Conservation (phyloP, 495 filamentous ascomycete genomes). For the Letharia lupina region DNA sequence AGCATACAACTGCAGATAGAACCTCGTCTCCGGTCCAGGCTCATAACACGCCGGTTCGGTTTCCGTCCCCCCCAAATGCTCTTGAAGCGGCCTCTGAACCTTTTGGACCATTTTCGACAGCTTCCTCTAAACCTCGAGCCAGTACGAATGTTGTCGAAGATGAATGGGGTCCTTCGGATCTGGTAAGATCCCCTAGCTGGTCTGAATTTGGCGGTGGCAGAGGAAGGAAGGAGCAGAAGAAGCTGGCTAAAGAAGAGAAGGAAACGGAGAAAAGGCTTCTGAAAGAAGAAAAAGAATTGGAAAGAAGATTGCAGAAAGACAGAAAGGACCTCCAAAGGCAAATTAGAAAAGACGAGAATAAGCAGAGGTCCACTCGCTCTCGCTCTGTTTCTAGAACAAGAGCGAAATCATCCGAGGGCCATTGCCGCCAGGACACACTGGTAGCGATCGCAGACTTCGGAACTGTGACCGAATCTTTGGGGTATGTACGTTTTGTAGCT, state of each 20-base stretch:
- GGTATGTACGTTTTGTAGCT: no score
- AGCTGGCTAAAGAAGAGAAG: slow-evolving; percentile 15
- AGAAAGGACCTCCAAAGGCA: slow-evolving; percentile 17
- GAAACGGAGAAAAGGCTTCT: background rate
- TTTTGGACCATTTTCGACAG: background rate
- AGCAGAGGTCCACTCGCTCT: slow-evolving; percentile 3
- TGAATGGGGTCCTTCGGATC: slow-evolving; percentile 11
- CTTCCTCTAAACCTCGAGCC: background rate
- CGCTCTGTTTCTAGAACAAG: slow-evolving; percentile 17
- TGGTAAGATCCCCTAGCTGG: slow-evolving; percentile 19
- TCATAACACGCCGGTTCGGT: slow-evolving; percentile 14
- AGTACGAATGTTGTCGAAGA: background rate
- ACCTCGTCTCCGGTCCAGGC: background rate
- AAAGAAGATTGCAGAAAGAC: slow-evolving; percentile 17
- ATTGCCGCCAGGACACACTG: slow-evolving; percentile 12
- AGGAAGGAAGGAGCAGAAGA: slow-evolving; percentile 17
- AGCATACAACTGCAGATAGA: slow-evolving; percentile 15
- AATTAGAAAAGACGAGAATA: slow-evolving; percentile 8
- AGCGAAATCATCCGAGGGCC: slow-evolving; percentile 13
- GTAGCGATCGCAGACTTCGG: slow-evolving; percentile 31
- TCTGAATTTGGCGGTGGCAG: slow-evolving; percentile 17
- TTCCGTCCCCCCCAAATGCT: slow-evolving; percentile 23
- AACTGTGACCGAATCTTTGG: slow-evolving; percentile 32
- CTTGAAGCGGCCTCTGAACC: slow-evolving; percentile 17
- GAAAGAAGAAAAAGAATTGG: slow-evolving; percentile 17